phyloP scores from a whole-genome alignment of 768 basidiomycete species.

The Mycena sanguinolenta region DNA sequence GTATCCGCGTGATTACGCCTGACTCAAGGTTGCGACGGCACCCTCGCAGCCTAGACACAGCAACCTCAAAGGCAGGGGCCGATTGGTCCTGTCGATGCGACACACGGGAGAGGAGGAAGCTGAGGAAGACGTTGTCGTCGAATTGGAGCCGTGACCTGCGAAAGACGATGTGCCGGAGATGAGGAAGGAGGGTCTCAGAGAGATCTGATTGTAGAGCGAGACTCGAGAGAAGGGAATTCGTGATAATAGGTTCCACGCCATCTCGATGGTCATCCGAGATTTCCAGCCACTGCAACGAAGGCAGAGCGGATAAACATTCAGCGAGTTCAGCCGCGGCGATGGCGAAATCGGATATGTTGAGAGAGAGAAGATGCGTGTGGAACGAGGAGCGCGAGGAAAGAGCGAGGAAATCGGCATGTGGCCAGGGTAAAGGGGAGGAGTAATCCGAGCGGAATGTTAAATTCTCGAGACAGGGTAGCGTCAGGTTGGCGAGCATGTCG shows the following conservation, averaged over 20 bases:
- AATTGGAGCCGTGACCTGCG: constrained; percentile 26
- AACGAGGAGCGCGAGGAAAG: constrained; percentile 25
- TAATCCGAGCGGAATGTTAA: constrained; percentile 20
- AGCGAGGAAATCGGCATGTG: constrained; percentile 26
- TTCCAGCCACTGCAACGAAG: constrained; percentile 23
- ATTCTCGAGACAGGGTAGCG: constrained; percentile 20
- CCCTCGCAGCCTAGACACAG: constrained; percentile 21
- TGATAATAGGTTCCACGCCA: constrained; percentile 24
- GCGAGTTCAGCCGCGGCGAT: constrained; percentile 22
- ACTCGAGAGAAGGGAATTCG: constrained; percentile 15
- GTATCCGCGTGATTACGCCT: constrained; percentile 19
- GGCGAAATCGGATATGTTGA: constrained; percentile 22
- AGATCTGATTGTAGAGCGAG: constrained; percentile 14
- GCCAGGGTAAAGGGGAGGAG: constrained; percentile 20
- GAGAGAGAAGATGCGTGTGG: constrained; percentile 17
- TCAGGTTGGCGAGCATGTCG: constrained; percentile 26
- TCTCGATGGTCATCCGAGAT: constrained; percentile 19
- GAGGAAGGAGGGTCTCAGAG: constrained; percentile 15
- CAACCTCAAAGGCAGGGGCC: constrained; percentile 17
- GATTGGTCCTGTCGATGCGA: too few relatives aligned
- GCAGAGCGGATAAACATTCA: constrained; percentile 28
- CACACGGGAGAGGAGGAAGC: constrained; percentile 13
- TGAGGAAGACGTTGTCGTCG: constrained; percentile 12
- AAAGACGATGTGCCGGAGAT: constrained; percentile 25
- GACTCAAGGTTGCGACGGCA: constrained; percentile 21